Evolutionary conservation across 2,329 filamentous ascomycete species (phyloP).

Genomic region (Cladosporium sp.): DNA sequence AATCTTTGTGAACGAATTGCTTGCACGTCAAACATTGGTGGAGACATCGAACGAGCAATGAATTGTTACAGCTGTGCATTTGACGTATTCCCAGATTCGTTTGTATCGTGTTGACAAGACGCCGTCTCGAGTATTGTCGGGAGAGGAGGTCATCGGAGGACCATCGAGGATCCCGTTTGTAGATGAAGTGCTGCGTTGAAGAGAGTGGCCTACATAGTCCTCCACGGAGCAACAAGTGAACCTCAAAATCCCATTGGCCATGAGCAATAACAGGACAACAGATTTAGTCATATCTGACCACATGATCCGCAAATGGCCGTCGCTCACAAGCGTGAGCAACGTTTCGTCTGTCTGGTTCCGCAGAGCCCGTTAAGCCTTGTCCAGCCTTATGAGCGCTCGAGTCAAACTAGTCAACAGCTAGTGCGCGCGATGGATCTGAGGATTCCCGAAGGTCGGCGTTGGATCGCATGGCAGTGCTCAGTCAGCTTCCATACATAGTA

Average conservation of each 20-base stretch:
- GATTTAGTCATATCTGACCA: not conserved
- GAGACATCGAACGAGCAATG: not conserved
- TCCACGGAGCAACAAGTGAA: not conserved
- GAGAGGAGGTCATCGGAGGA: no score
- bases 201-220: not conserved
- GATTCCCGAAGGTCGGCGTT: not conserved
- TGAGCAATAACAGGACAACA: not conserved
- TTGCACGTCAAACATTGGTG: not conserved
- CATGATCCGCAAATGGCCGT: not conserved
- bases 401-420: not conserved
- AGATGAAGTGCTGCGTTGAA: not conserved
- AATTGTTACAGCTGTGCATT: no score
- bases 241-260: not conserved
- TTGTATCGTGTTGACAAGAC: no score
- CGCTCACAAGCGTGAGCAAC: not conserved
- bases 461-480: not conserved
- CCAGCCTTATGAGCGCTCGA: not conserved
- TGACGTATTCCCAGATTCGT: no score
- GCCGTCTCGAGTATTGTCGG: no score
- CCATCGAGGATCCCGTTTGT: not conserved
- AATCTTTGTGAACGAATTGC: no score
- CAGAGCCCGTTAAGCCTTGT: not conserved
- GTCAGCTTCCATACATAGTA: not conserved
- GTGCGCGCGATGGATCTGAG: not conserved
- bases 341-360: not conserved